phyloP scores from a whole-genome alignment of 805 yeast genomes.

The Brettanomyces custersianus region DNA sequence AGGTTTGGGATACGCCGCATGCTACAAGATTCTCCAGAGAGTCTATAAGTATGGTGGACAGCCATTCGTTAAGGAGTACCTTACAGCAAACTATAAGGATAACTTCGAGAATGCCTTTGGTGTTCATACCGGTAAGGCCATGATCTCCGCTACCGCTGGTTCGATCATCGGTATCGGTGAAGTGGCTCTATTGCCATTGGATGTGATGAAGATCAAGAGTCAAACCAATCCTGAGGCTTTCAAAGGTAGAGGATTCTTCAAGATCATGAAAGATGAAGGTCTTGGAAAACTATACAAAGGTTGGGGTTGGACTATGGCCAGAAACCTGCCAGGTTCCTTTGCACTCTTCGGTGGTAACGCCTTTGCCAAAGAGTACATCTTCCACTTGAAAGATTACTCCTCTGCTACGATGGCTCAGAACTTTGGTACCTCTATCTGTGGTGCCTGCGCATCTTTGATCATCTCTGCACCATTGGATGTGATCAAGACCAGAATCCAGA shows the following conservation, averaged over 20 bases:
- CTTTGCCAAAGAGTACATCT: slow-evolving; percentile 92
- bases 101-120: slow-evolving; percentile 75
- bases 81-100: slow-evolving; percentile 63
- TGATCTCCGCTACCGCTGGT: slow-evolving; percentile 96
- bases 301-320: slow-evolving; percentile 99
- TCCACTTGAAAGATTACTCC: slow-evolving; percentile 78
- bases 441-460: slow-evolving; percentile 94
- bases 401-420: slow-evolving; percentile 93
- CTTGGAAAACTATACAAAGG: slow-evolving; percentile 82
- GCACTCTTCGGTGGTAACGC: slow-evolving; percentile 98
- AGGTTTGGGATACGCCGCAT: slow-evolving; percentile 97
- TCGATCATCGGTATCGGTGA: slow-evolving; percentile 97
- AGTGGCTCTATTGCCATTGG: slow-evolving; percentile 88
- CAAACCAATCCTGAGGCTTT: slow-evolving; percentile 99
- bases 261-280: slow-evolving; percentile 84
- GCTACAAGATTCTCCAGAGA: slow-evolving; percentile 91
- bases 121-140: slow-evolving; percentile 92
- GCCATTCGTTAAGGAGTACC: slow-evolving; percentile 93
- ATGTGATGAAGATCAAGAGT: slow-evolving; percentile 94
- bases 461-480: slow-evolving; percentile 98
- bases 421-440: slow-evolving; percentile 88
- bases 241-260: slow-evolving; percentile 93
- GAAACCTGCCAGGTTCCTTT: slow-evolving; percentile 98
- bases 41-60: slow-evolving; percentile 99
- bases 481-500: slow-evolving; percentile 96